Evolutionary conservation across 2,329 filamentous ascomycete genomes (phyloP), one percentile per base, ranked within the genome.

Genomic region (Nemania sp.): DNA sequence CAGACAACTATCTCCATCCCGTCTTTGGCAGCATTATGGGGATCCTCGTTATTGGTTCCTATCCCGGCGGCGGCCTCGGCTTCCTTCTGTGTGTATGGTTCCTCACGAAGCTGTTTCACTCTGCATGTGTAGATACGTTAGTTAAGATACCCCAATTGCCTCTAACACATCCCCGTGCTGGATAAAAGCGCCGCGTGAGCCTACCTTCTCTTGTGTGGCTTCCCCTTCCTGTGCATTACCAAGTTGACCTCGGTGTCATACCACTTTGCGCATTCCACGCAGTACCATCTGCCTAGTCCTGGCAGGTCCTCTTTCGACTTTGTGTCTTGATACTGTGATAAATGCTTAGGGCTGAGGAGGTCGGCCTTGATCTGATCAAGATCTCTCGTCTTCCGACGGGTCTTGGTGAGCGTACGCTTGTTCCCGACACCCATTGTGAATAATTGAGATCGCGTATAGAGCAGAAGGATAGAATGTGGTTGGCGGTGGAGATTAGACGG

Each of bases 181-280:
- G 0, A n/a, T 30, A 22, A 33, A 34, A 28, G n/a, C 26, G 41
- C 42, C 33, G 36, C 61, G 22, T 8, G 24, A 37, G 15, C 54
- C 61, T 68, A 91, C 90, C 89, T 88, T 77, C 91, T 84, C 82
- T 92, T 97, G 75, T 99, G 94, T 61, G 90, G 90, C 76, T 97
- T 99, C 64, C 90, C 91, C 72, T 88, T 90, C 52, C 80, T 79
- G 74, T 99, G 94, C 23, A 83, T 79, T 30, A 80, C 78, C 53
- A 96, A 77, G 64, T 90, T 95, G 64, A 81, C 73, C 62, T 94
- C 89, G 44, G 86, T 88, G 72, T 97, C 93, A 71, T 95, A 97
- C 88, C 90, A 97, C 76, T 96, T 97, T 59, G 94, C 88, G 72
- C 94, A 99, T 73, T 96, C 89, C 14, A 88, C 79, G 72, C 94